phyloP scores from a whole-genome alignment of 352 stramenopile species.

The Globisporangium orthogonon region DNA sequence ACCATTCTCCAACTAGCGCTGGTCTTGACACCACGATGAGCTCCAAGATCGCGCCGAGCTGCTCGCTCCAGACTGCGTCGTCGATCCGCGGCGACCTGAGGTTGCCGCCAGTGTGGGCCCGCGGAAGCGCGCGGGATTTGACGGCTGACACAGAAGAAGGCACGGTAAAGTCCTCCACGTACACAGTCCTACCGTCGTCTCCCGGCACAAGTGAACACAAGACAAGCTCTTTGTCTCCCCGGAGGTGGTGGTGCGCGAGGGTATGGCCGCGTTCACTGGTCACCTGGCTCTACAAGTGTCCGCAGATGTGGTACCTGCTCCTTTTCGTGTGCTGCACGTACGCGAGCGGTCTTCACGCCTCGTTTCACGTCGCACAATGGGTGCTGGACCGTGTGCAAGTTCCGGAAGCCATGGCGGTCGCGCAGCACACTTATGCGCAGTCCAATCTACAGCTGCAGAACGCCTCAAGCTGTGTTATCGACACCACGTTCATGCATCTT shows the following conservation, averaged over 20 bases:
- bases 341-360: constrained; percentile 33
- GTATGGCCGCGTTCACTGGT: not conserved
- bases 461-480: constrained; percentile 28
- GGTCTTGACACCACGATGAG: not conserved
- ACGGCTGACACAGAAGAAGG: not conserved
- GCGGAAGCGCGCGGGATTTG: not conserved
- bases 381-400: constrained; percentile 22
- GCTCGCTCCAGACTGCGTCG: constrained; percentile 14
- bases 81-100: constrained; percentile 21
- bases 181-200: not conserved
- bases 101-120: constrained; percentile 8
- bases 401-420: constrained; percentile 18
- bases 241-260: not conserved
- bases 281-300: constrained; percentile 32
- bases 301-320: constrained; percentile 46
- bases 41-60: constrained; percentile 6
- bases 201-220: not conserved
- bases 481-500: constrained; percentile 2
- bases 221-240: not conserved
- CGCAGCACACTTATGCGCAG: constrained; percentile 24
- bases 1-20: not conserved
- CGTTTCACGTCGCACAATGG: constrained; percentile 27
- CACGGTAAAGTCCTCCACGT: not conserved
- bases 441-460: constrained; percentile 23
- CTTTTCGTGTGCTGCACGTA: constrained; percentile 36